Percentiles rank a stretch among this genome's conserved stretches.
These are phyloP conservation scores for Teratosphaeria pseudoeucalypti DNA, from an alignment of 2,329 filamentous ascomycete genomes.

Conservation along the genomic window DNA sequence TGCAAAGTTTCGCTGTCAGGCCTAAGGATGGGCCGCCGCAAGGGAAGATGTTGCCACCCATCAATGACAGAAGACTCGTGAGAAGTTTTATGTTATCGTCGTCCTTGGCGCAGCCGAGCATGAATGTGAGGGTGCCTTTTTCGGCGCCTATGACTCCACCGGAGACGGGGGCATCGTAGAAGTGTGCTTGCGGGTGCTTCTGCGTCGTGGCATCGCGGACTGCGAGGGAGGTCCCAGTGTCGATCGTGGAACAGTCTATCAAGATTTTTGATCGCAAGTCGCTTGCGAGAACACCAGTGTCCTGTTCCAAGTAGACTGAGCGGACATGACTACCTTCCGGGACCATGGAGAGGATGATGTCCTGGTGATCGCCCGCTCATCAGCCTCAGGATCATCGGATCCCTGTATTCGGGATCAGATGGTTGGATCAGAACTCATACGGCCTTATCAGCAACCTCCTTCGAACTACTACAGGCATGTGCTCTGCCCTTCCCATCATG, in stretches of 20 bases:
- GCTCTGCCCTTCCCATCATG: constrained; percentile 31
- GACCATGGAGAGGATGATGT: constrained; percentile 44
- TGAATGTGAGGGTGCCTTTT: constrained; percentile 44
- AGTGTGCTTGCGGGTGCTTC: constrained; percentile 32
- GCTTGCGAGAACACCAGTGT: constrained; percentile 33
- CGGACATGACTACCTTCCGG: constrained; percentile 44
- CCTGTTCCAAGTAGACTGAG: constrained; percentile 39
- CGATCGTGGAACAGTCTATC: constrained; percentile 48
- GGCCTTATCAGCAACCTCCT: constrained; percentile 40
- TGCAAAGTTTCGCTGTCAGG: constrained; percentile 49
- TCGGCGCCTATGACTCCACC: constrained; percentile 44
- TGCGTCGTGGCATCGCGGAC: constrained; percentile 32
- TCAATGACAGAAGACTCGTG: constrained; percentile 36
- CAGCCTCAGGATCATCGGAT: background rate
- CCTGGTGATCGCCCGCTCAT: constrained; percentile 23
- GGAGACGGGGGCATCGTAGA: constrained; percentile 46
- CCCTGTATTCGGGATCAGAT: background rate
- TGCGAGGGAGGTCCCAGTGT: constrained; percentile 40
- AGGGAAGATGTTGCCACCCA: constrained; percentile 46
- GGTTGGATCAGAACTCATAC: constrained; percentile 26
- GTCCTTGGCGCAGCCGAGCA: constrained; percentile 41
- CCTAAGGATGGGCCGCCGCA: constrained; percentile 48
- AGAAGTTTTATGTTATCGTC: constrained; percentile 36
- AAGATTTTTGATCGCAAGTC: constrained; percentile 36
- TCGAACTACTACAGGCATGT: constrained; percentile 32